Evolutionary conservation across 345 rosid species (phyloP).

Genomic region (Citrus cavaleriei): DNA sequence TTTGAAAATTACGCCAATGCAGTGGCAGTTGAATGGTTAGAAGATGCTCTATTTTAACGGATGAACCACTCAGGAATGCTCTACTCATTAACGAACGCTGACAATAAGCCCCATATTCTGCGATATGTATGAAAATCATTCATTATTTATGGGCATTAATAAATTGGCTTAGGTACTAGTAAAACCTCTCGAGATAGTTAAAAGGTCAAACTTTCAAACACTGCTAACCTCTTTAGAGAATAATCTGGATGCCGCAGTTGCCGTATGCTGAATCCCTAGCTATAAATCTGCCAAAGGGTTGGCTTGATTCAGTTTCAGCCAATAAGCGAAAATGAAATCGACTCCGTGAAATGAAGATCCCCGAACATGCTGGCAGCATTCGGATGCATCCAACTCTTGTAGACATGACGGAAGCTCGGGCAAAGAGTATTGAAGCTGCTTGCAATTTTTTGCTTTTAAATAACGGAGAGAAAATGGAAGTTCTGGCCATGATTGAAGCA

Average conservation of each 20-base stretch:
- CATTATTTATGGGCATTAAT: too few species aligned
- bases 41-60: constrained; percentile 19
- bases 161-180: too few species aligned
- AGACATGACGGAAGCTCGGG: background rate
- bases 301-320: background rate
- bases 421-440: background rate
- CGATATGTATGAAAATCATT: too few species aligned
- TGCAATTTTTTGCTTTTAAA: background rate
- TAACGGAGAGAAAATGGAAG: background rate
- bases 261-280: background rate
- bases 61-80: constrained; percentile 26
- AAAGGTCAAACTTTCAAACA: background rate
- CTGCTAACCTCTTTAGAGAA: background rate
- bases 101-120: too few species aligned
- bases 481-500: background rate
- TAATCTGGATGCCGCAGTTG: background rate
- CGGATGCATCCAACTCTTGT: background rate
- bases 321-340: background rate
- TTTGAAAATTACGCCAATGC: constrained; percentile 13
- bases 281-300: background rate
- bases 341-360: background rate
- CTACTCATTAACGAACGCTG: background rate
- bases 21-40: constrained; percentile 27
- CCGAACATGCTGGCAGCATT: background rate
- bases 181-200: too few species aligned